These are phyloP conservation scores for Trichothecium sympodiale DNA, from an alignment of 2,329 filamentous ascomycete species.

Conservation along the genomic window DNA sequence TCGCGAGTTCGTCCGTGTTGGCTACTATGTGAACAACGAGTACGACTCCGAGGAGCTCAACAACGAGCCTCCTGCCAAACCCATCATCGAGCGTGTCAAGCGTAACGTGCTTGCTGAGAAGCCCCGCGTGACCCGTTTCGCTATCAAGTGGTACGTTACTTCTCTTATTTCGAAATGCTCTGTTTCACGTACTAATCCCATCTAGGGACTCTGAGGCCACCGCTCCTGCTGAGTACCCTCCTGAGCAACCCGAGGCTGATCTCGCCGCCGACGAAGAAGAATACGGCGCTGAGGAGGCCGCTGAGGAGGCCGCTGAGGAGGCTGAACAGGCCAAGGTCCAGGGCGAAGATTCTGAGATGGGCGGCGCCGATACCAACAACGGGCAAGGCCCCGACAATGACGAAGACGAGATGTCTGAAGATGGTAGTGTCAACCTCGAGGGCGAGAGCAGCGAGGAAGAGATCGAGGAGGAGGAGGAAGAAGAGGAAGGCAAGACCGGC, in stretches of 20 bases:
- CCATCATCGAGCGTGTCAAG: constrained; percentile 80
- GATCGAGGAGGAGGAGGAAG: constrained; percentile 53
- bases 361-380: constrained; percentile 46
- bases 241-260: constrained; percentile 95
- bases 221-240: constrained; percentile 89
- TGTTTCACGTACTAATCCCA: constrained; percentile 1
- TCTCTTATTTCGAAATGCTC: not conserved
- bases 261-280: constrained; percentile 72
- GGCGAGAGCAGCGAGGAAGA: constrained; percentile 60
- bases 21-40: constrained; percentile 99
- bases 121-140: constrained; percentile 91
- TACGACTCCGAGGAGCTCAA: constrained; percentile 87
- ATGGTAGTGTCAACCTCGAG: constrained; percentile 69
- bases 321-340: constrained; percentile 37
- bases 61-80: constrained; percentile 83
- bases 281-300: constrained; percentile 85
- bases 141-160: constrained; percentile 82
- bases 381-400: constrained; percentile 32
- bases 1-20: constrained; percentile 92
- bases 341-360: constrained; percentile 64
- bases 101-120: constrained; percentile 94
- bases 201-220: constrained; percentile 95
- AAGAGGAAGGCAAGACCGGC: constrained; percentile 25
- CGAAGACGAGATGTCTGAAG: constrained; percentile 60
- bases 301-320: constrained; percentile 54